These are phyloP conservation scores for Tylopilus vinaceipallidus DNA, from an alignment of 768 basidiomycete species.

Conservation along the genomic window DNA sequence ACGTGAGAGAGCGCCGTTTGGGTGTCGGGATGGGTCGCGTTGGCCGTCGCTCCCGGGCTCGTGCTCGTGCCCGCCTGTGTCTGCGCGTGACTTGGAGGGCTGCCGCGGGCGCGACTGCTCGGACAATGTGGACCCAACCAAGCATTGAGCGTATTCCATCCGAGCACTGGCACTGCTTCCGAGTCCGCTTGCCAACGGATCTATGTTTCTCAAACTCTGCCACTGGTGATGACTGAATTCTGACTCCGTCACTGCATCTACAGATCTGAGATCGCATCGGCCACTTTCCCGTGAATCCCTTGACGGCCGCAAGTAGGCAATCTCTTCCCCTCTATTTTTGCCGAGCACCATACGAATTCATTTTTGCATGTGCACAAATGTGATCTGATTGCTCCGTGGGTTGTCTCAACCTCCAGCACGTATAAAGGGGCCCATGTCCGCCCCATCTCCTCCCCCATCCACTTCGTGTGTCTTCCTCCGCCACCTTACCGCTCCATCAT, in stretches of 20 bases:
- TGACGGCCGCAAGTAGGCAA: slow-evolving; percentile 31
- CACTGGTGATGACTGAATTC: slow-evolving; percentile 9
- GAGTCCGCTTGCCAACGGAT: slow-evolving; percentile 28
- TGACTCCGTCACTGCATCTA: slow-evolving; percentile 29
- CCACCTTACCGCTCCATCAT: slow-evolving; percentile 5
- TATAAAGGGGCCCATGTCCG: slow-evolving; percentile 31
- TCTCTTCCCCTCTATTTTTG: slow-evolving; percentile 34
- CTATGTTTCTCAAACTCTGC: slow-evolving; percentile 31
- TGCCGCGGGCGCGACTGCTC: slow-evolving; percentile 3
- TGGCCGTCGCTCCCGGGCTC: too few relatives aligned
- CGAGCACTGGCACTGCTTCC: slow-evolving; percentile 21
- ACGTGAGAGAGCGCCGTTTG: slow-evolving; percentile 23
- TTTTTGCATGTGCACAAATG: slow-evolving; percentile 24
- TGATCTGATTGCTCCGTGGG: slow-evolving; percentile 26
- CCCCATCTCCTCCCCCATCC: slow-evolving; percentile 14
- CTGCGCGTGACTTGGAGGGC: background rate
- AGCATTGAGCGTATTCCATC: slow-evolving; percentile 20
- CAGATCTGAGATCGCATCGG: slow-evolving; percentile 31
- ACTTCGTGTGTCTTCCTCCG: slow-evolving; percentile 5
- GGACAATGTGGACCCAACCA: slow-evolving; percentile 15
- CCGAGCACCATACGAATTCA: slow-evolving; percentile 27
- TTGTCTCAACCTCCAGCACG: slow-evolving; percentile 16
- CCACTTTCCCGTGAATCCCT: slow-evolving; percentile 36
- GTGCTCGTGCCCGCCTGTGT: too few relatives aligned
- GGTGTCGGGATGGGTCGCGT: slow-evolving; percentile 25